Percentiles rank a stretch among this genome's conserved stretches.
These are phyloP conservation scores for Bonia amplexicaulis DNA, from an alignment of 176 grass and related monocot genomes.

Conservation along the genomic window DNA sequence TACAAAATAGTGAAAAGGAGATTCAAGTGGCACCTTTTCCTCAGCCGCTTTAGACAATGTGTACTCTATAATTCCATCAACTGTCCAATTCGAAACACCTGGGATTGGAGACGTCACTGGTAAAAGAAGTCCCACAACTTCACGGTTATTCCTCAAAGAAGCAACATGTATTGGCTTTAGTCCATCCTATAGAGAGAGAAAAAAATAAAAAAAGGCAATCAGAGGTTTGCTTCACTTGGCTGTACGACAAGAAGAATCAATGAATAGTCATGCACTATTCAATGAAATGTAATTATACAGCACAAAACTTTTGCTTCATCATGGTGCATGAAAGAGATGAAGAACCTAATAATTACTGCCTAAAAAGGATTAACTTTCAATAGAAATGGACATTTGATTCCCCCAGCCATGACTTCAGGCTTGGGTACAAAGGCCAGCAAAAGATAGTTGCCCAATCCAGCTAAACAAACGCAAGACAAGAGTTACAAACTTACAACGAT, in stretches of 20 bases:
- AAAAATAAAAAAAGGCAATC: background rate
- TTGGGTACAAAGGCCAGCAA: background rate
- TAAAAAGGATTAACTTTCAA: background rate
- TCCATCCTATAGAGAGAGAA: conserved; percentile 52
- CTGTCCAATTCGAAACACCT: conserved; percentile 60
- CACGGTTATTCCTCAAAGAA: conserved; percentile 64
- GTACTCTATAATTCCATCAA: conserved; percentile 64
- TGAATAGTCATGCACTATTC: background rate
- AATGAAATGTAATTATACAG: background rate
- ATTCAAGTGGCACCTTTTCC: conserved; percentile 51
- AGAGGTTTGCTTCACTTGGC: background rate
- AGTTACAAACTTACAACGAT: background rate
- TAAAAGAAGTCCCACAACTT: conserved; percentile 68
- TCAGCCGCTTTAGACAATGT: conserved; percentile 45
- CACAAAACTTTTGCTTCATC: background rate
- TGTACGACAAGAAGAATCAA: background rate
- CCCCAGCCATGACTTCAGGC: background rate
- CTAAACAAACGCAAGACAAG: background rate
- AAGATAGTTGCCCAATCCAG: background rate
- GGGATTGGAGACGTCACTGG: conserved; percentile 64
- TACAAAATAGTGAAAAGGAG: background rate
- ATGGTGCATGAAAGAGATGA: background rate
- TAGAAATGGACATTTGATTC: background rate
- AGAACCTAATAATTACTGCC: background rate
- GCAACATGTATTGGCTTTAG: conserved; percentile 85